Percentiles rank a stretch among this genome's conserved stretches.
These are phyloP conservation scores for Talaromyces sp. DNA, from an alignment of 2,329 filamentous ascomycete species.

Conservation along the genomic window DNA sequence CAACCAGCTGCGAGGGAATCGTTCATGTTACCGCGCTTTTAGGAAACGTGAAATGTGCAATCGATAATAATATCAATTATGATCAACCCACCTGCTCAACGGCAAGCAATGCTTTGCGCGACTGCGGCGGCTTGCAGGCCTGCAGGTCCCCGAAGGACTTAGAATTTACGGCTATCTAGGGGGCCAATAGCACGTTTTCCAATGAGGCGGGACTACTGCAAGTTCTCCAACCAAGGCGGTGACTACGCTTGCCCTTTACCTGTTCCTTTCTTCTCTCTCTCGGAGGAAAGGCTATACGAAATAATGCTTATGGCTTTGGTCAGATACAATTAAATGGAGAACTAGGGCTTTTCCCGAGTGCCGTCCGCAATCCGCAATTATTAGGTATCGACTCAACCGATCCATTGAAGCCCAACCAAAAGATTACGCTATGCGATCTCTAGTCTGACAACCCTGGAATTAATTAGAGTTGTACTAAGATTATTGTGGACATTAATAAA, in stretches of 20 bases:
- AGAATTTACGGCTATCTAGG: neutral
- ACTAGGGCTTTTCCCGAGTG: neutral
- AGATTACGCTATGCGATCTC: slow-evolving; percentile 4
- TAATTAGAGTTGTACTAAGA: neutral
- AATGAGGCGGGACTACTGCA: neutral
- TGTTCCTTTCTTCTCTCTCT: neutral
- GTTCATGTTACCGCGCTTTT: neutral
- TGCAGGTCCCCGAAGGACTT: slow-evolving; percentile 10
- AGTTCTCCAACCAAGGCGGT: neutral
- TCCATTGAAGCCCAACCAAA: slow-evolving; percentile 2
- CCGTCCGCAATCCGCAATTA: neutral
- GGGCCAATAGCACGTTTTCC: neutral
- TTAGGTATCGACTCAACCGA: neutral
- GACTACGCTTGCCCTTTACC: neutral
- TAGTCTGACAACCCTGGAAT: neutral
- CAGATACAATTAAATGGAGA: neutral
- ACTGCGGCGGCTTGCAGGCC: neutral
- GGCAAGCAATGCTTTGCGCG: neutral
- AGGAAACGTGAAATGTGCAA: neutral
- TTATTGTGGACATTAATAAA: neutral
- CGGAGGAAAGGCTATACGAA: neutral
- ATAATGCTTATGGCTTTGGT: neutral
- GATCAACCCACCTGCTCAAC: neutral
- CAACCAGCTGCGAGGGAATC: neutral
- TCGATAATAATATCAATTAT: neutral